These are phyloP conservation scores for Selaginella moellendorffii DNA, from an alignment of 75 land plant genomes.

Conservation along the genomic window DNA sequence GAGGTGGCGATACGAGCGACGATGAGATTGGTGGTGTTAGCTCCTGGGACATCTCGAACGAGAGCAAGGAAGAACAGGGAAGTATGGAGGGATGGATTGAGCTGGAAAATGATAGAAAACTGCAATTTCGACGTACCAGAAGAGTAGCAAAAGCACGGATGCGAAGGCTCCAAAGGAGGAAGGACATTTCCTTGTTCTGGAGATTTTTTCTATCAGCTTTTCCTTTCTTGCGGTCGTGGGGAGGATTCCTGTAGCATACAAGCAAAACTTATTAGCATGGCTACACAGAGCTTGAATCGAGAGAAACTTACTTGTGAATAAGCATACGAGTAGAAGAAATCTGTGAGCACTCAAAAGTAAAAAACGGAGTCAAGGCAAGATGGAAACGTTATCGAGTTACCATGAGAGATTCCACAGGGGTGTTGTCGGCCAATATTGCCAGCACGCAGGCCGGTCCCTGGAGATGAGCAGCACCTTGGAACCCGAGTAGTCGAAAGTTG, in stretches of 20 bases:
- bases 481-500: slow-evolving; percentile 69
- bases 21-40: background rate
- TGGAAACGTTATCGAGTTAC: background rate
- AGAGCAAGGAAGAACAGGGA: background rate
- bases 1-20: too few relatives aligned
- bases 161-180: background rate
- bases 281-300: too few relatives aligned
- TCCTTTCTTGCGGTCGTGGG: background rate
- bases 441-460: slow-evolving; percentile 72
- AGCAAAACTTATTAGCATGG: too few relatives aligned
- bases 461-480: slow-evolving; percentile 66
- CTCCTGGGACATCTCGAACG: background rate
- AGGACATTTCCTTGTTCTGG: background rate
- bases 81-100: background rate
- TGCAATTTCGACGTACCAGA: background rate
- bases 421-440: slow-evolving; percentile 39
- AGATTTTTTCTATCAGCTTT: background rate
- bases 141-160: background rate
- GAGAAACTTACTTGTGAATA: too few relatives aligned
- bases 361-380: too few relatives aligned
- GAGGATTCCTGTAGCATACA: background rate
- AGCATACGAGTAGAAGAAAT: too few relatives aligned
- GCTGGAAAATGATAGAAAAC: background rate
- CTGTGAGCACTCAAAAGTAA: too few relatives aligned
- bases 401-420: background rate